phyloP scores from a whole-genome alignment of 78 protist genomes.

The Creolimax fragrantissima region DNA sequence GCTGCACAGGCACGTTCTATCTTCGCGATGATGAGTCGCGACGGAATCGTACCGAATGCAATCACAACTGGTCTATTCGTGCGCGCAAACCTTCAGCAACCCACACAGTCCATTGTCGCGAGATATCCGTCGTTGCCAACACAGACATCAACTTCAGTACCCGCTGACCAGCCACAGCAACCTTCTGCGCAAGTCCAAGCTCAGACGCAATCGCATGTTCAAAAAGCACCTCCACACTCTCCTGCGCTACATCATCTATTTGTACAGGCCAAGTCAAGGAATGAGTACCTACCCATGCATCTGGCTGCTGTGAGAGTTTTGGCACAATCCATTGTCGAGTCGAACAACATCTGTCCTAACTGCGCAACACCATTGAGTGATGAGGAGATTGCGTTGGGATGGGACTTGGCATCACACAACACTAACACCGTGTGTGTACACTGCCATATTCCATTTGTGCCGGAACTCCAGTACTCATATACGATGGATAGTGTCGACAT shows the following conservation, averaged over 20 bases:
- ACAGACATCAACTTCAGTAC: neutral
- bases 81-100: neutral
- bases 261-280: neutral
- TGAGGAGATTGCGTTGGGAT: neutral
- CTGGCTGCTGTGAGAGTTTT: neutral
- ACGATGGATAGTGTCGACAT: neutral
- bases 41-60: conserved; percentile 20
- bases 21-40: neutral
- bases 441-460: neutral
- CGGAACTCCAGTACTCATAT: neutral
- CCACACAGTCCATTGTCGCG: neutral
- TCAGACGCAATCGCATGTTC: neutral
- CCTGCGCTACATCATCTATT: neutral
- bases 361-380: neutral
- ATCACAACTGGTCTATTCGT: conserved; percentile 22
- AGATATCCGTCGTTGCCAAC: neutral
- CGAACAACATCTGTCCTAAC: neutral
- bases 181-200: neutral
- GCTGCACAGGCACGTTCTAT: neutral
- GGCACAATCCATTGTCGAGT: neutral
- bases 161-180: neutral
- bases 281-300: neutral
- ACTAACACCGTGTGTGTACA: neutral
- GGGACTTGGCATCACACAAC: neutral
- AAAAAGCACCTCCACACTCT: too few relatives aligned